Evolutionary conservation across 2,329 filamentous ascomycete species (phyloP), one percentile per base, ranked within the genome.

Genomic region (Cytospora piceae): DNA sequence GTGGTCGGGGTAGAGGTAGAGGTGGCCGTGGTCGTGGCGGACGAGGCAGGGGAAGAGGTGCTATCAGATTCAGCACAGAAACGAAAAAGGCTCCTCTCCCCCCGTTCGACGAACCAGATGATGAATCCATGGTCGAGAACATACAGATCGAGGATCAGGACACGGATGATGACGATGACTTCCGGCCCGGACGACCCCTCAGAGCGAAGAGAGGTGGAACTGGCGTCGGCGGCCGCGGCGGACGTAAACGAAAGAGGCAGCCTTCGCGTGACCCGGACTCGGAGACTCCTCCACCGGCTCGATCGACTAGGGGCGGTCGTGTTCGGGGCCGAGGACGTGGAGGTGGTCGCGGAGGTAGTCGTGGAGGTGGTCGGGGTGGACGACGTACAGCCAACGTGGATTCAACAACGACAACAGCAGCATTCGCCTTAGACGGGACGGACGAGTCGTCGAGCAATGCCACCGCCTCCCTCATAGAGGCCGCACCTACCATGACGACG

Each of bases 151-250:
- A 69, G 11, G 71, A 74, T 6, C 65, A 70, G 9, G 72, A 72
- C 24, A 69, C 73, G 39, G 67, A 68, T 46, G 64, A 68, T 17
- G 61, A 66, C 32, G 67, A 65, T 17, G 68, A 69, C 49, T 69
- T 69, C 57, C 59, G 60, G 24, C 67, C 68, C 24, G 57, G 53
- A 39, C 60, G 61, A 37, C 29, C 49, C 11, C 39, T 56, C 17
- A 68, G 32, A 46, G 37, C 55, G 4, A 68, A 31, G 60, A 61
- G 63, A 24, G 63, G 55, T 11, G 63, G 59, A 8, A 54, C 56
- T 52, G 20, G 39, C 37, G 34, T 63, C 24, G 66, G 66, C 8
- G 29, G 27, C 6, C 59, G 66, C 22, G 66, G 63, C 34, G 59
- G 66, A 34, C 63, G 63, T 51, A 68, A 68, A 59, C 63, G 66